Base-by-base conservation (phyloP, 202 grass and related monocot genomes). In the Hordeum pubiflorum region DNA sequence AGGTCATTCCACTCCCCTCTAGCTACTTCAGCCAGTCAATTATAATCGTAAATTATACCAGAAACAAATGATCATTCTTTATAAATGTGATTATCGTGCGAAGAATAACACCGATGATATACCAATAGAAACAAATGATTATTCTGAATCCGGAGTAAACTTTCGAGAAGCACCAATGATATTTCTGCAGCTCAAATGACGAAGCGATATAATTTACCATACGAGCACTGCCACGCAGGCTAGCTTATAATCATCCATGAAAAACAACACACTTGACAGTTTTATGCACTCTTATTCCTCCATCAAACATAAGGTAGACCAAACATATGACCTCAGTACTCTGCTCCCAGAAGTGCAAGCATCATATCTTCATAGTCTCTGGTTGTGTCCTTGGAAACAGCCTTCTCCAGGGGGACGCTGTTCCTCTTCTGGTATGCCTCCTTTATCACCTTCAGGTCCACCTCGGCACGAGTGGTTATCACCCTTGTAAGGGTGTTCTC, bases 381-480 rank as follows among this genome's bases (percentile, higher is more conserved):
- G 57, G 80, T 86, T 12, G 90, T 95, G 78, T 95, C 92, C 67
- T 87, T 90, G 10, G 89, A 83, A 22, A 95, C 78, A 33, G 92
- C 89, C 2, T 56, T 63, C 10, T 90, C 92, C 27, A 98, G 64
- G 0, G 89, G 88, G 36, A 85, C 65, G 21, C 92, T 98, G 80
- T 90, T 98, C 31, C 92, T 89, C 85, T 98, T 95, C 68, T 86
- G 69, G 85, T 98, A 95, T 1, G 85, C 85, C 75, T 88, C 92
- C 69, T 89, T 86, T 36, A 95, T 91, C 60, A 87, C 66, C 75
- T 91, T 93, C 78, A 98, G 79, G 61, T 98, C 96, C 8, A 98
- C 77, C 81, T 95, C 96, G 13, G 96, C 90, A 1, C 92, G 92
- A 20, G 96, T 95, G 6, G 83, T 65, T 72, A 98, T 83, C 52